Percentiles rank a stretch among this genome's conserved stretches.
Evolutionary conservation across 2,329 filamentous ascomycete species (phyloP).

Genomic region (Fusarium sp.): DNA sequence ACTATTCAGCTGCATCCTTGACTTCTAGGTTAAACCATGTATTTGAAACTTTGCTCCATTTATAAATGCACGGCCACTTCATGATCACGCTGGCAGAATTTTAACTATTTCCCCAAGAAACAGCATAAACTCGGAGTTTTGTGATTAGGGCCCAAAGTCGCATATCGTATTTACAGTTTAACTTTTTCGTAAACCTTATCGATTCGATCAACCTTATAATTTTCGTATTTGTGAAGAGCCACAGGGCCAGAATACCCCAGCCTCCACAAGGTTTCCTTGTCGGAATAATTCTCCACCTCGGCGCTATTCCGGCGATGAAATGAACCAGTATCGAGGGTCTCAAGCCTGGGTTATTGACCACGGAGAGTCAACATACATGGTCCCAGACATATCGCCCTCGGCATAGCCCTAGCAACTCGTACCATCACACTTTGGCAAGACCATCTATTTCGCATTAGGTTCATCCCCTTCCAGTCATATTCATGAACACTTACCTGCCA

Average conservation of each 20-base stretch:
- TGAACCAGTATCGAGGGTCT: background rate
- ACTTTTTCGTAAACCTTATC: conserved; percentile 3
- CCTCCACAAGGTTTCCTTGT: background rate
- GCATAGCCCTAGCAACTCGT: conserved; percentile 8
- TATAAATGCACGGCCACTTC: background rate
- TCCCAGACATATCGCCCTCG: conserved; percentile 4
- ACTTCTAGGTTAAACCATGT: background rate
- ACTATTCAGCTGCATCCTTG: too few species aligned
- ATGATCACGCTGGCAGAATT: background rate
- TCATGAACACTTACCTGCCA: conserved; percentile 36
- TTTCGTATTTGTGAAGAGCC: background rate
- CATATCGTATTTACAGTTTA: background rate
- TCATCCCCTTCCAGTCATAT: accelerated
- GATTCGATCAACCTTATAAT: background rate
- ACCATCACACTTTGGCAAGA: conserved; percentile 19
- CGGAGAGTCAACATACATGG: background rate
- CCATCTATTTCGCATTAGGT: conserved; percentile 24
- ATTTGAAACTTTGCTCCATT: background rate
- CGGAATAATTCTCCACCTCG: background rate
- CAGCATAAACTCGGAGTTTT: background rate
- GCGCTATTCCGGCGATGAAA: background rate
- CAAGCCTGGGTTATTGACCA: conserved; percentile 6
- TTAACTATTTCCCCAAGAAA: too few species aligned
- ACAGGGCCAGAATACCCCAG: background rate
- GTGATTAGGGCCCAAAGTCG: background rate